A percentile compares a stretch with the other conserved stretches of the same genome.
phyloP scores from a whole-genome alignment of 345 rosid genomes.

The Lepidium africanum region DNA sequence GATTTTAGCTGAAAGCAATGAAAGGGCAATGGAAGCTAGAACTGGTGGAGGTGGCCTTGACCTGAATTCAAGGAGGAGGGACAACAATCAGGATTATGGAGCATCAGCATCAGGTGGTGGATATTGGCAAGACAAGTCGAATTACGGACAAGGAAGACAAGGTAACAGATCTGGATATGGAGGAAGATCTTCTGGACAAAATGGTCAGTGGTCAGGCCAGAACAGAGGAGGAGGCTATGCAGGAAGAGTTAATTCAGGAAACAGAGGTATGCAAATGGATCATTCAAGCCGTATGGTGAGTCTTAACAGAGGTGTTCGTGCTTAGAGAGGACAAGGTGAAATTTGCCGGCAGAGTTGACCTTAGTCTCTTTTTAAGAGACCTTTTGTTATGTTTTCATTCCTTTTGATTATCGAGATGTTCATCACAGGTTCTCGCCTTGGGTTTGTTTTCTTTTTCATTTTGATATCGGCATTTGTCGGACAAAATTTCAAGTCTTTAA shows the following conservation, averaged over 20 bases:
- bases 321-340: not conserved
- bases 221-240: constrained; percentile 27
- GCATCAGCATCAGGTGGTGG: constrained; percentile 27
- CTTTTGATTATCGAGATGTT: not conserved
- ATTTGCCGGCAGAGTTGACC: not conserved
- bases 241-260: constrained; percentile 24
- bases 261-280: constrained; percentile 26
- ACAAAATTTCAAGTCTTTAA: not conserved
- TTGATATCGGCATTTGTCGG: not conserved
- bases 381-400: not conserved
- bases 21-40: constrained; percentile 66
- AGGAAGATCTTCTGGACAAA: constrained; percentile 21
- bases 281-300: constrained; percentile 33
- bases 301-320: constrained; percentile 21
- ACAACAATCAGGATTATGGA: constrained; percentile 36
- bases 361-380: not conserved
- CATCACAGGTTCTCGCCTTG: not conserved
- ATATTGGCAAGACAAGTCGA: constrained; percentile 27
- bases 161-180: constrained; percentile 28
- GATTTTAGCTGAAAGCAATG: constrained; percentile 67
- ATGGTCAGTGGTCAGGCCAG: constrained; percentile 23
- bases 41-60: constrained; percentile 59
- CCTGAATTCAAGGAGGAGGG: constrained; percentile 58
- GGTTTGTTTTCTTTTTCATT: not conserved
- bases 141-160: constrained; percentile 26